These are phyloP conservation scores for Chamaenerion angustifolium DNA, from an alignment of 345 rosid genomes.

Conservation along the genomic window DNA sequence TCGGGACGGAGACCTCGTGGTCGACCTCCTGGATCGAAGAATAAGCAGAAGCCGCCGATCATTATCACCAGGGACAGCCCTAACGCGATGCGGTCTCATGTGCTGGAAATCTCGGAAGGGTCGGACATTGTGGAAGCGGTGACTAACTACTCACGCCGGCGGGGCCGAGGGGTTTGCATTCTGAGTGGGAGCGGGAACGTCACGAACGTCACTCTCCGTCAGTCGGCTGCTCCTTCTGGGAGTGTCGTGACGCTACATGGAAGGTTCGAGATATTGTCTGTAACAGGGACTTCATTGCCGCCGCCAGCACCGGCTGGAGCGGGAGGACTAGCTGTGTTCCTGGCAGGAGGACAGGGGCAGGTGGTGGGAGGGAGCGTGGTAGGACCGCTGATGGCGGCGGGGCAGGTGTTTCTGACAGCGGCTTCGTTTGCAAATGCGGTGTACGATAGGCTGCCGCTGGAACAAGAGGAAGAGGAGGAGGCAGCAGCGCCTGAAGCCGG, in stretches of 20 bases:
- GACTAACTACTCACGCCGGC: conserved; percentile 39
- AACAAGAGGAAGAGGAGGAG: conserved; percentile 23
- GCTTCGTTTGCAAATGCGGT: conserved; percentile 60
- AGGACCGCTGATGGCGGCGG: conserved; percentile 51
- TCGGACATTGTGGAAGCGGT: conserved; percentile 45
- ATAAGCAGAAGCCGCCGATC: conserved; percentile 57
- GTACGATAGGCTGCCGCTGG: conserved; percentile 58
- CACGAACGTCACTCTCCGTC: conserved; percentile 47
- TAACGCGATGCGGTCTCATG: conserved; percentile 48
- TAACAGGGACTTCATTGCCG: conserved; percentile 54
- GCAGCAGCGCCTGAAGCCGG: conserved; percentile 5
- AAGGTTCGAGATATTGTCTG: conserved; percentile 55
- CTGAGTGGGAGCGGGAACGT: conserved; percentile 54
- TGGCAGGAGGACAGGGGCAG: conserved; percentile 69
- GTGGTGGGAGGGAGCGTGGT: conserved; percentile 63
- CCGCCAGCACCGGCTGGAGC: conserved; percentile 67
- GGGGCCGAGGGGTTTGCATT: conserved; percentile 53
- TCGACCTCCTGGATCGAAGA: conserved; percentile 62
- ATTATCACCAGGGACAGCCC: conserved; percentile 57
- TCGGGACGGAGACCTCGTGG: conserved; percentile 55
- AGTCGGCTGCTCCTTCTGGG: conserved; percentile 40
- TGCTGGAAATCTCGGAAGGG: conserved; percentile 48
- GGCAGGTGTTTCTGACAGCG: conserved; percentile 61
- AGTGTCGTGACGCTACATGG: conserved; percentile 59
- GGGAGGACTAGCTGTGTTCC: conserved; percentile 43